Evolutionary conservation across 371 early-diverging fungal genomes (phyloP).

Genomic region (Haplosporangium sp.): DNA sequence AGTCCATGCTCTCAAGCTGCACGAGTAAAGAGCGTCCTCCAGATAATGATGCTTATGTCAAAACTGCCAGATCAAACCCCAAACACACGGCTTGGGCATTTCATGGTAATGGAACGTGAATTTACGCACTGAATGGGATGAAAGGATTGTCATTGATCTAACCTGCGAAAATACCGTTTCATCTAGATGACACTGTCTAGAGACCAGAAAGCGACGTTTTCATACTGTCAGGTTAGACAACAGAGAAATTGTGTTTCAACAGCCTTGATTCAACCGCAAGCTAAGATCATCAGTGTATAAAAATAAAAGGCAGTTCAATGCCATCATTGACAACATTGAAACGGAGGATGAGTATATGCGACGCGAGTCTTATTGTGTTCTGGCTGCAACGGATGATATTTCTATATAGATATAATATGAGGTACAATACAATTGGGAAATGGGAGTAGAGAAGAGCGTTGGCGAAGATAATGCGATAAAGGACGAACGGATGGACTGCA

Average conservation of each 20-base stretch:
- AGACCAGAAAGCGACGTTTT: background rate
- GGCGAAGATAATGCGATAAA: background rate
- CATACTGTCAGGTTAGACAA: too few species aligned
- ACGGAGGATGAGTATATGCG: too few species aligned
- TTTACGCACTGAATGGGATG: background rate
- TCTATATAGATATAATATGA: too few species aligned
- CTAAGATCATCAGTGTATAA: too few species aligned
- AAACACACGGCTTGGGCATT: conserved; percentile 90
- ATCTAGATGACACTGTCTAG: conserved; percentile 26
- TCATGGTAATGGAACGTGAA: conserved; percentile 56
- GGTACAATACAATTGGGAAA: conserved; percentile 15
- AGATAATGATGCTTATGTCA: conserved; percentile 79
- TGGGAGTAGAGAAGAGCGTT: background rate
- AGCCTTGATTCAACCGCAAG: too few species aligned
- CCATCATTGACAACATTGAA: too few species aligned
- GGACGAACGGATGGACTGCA: background rate
- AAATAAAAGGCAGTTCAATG: too few species aligned
- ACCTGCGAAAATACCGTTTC: background rate
- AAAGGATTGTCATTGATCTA: background rate
- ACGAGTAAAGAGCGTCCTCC: conserved; percentile 84
- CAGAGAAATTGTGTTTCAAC: too few species aligned
- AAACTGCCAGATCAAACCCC: conserved; percentile 76
- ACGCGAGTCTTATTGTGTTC: too few species aligned
- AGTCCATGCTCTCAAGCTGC: conserved; percentile 92
- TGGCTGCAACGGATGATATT: too few species aligned